Evolutionary conservation across 2,329 filamentous ascomycete species (phyloP), one percentile per base, ranked within the genome.

Genomic region (Aspergillus floridensis): DNA sequence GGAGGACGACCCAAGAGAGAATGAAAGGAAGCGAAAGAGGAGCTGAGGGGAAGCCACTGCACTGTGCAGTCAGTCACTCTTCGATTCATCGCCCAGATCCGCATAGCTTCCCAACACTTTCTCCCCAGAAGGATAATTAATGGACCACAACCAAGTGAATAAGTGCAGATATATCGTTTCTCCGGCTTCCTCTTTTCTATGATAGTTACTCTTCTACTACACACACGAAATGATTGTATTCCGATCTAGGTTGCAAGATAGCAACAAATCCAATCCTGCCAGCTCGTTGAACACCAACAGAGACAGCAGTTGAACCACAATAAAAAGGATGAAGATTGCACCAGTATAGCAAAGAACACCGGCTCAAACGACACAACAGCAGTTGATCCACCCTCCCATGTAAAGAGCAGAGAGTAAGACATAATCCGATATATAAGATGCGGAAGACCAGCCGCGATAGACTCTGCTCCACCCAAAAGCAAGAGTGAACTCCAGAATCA

Each of bases 311-410:
- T 44, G 38, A 8, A 19, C 16, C 49, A 38, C 41, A 31, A 38
- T 31, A 2, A 19, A 19, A 16, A 12, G 14, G 38, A 35, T 35
- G 0, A 44, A 44, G 2, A 44, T 14, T 26, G 38, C 38, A 44
- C 19, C 38, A 44, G 14, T 44, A 19, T 19, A n/a, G 38, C 38
- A 44, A 56, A 16, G 31, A 56, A 59, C 59, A 49, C 59, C 56
- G 56, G 61, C 59, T 63, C 24, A 51, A 57, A 44, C 41, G 56
- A 29, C 55, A 38, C 29, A 52, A 3, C 41, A 49, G 38, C 38
- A 19, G 16, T 44, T 16, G 16, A 44, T 44, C 38, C 14, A 2
- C 5, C 38, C 38, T 6, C 38, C 38, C n/a, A 44, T 49, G 49
- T 50, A 19, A 49, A 50, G 14, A 31, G 44, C 44, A 26, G 35